Evolutionary conservation across 2,329 filamentous ascomycete species (phyloP), one percentile per base, ranked within the genome.

Genomic region (Sordariomycetes sp.): DNA sequence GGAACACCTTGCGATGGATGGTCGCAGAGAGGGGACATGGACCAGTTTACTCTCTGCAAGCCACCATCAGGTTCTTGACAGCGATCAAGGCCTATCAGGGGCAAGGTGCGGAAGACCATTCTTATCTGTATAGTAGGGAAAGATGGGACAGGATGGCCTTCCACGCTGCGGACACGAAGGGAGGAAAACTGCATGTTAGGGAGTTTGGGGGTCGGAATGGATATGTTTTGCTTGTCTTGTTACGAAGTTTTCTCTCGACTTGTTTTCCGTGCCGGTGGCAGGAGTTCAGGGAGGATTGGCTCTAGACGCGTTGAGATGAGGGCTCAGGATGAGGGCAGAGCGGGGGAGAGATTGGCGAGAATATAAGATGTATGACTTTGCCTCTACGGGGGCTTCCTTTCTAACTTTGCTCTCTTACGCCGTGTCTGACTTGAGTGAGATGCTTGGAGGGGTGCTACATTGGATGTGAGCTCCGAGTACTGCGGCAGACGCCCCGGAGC

Each of bases 91-190:
- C 46, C 24, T 24, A 14, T 55, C 22, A 46, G 35, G 37, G 35
- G 37, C 12, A 20, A 37, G 20, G 20, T 24, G 46, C 8, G 22
- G 20, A 20, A 35, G 37, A 4, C 22, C n/a, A 34, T 50, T 10
- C 46, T 57, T 57, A 35, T 50, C 28, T 57, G 55, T 57, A 57
- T 37, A 50, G n/a, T 57, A 57, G 43, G 53, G 43, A 35, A 57
- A 51, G 46, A 51, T 50, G 40, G 50, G 43, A 35, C 51, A 22
- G 37, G 43, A 51, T 25, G 16, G 22, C 20, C 22, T 25, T 46
- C 24, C 14, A 46, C 20, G 16, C 5, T 37, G 54, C 22, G 35
- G 32, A 25, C 25, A 55, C 54, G 24, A 48, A n/a, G n/a, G 25
- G 25, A 48, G 55, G 50, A 57, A 43, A 57, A 40, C 55, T 57